Conservation (phyloP, 495 filamentous ascomycete species). For the Chlorociboria aeruginascens region DNA sequence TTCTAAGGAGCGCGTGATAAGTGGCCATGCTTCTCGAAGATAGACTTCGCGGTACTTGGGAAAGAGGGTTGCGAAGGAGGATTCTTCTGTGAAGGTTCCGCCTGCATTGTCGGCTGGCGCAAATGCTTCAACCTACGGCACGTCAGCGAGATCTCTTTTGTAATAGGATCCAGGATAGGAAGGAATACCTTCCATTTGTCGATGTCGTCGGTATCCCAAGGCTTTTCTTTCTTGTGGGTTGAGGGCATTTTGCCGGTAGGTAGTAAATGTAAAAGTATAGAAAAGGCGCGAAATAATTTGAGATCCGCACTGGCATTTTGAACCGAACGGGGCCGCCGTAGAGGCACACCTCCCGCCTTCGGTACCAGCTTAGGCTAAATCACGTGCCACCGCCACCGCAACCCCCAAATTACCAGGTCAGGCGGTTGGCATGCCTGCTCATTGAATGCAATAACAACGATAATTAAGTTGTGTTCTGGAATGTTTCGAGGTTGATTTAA, state of each 20-base stretch:
- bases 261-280: constrained; percentile 5
- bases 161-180: not conserved
- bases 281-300: constrained; percentile 7
- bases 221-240: constrained; percentile 87
- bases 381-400: too few species aligned
- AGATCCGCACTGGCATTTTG: not conserved
- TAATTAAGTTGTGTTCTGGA: too few species aligned
- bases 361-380: not conserved
- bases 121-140: constrained; percentile 60
- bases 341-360: not conserved
- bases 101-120: constrained; percentile 71
- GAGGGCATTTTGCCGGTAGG: constrained; percentile 57
- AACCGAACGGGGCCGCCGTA: not conserved
- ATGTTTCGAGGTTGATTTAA: too few species aligned
- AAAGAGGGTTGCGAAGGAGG: constrained; percentile 81
- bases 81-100: constrained; percentile 87
- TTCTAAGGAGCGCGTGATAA: constrained; percentile 64
- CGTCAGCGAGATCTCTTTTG: constrained; percentile 1
- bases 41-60: constrained; percentile 97
- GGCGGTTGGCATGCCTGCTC: too few species aligned
- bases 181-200: constrained; percentile 80
- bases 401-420: too few species aligned
- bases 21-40: constrained; percentile 83
- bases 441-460: too few species aligned
- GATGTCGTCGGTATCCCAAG: constrained; percentile 96